Evolutionary conservation across 2,329 filamentous ascomycete species (phyloP), one percentile per base, ranked within the genome.

Genomic region (Rasamsonia emersonii): DNA sequence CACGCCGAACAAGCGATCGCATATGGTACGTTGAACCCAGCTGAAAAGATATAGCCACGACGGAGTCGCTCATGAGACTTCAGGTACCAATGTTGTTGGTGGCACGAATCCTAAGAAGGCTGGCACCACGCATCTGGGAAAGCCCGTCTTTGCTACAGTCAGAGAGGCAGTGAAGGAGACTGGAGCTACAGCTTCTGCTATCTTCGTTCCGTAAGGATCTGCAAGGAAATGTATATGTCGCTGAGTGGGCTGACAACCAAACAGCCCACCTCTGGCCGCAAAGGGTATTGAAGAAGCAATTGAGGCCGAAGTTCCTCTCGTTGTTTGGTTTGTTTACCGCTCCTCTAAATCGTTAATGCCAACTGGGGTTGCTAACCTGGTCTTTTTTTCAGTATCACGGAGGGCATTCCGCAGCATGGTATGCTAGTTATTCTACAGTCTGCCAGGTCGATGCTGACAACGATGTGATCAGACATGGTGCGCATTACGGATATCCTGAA

Each of bases 101-200:
- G 91, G 91, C 59, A 96, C 89, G 57, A 96, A 96, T 72, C 91
- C 91, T 59, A 96, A 94, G 76, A 98, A 98, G 73, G 91, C 91
- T 46, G 91, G 91, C 56, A 68, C 76, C 53, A 80, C 77, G 59
- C 91, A 98, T 66, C 78, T 98, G 42, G 86, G 79, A 59, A 82
- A 82, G 49, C 91, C 91, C 38, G 91, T 98, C 55, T 98, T 96
- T 67, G 83, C 77, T 53, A 89, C 75, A 51, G 91, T 98, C 49
- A 67, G 68, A 49, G 86, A 98, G 34, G 91, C 84, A 43, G 77
- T 93, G 45, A 91, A 88, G 73, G 69, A 86, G 66, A 93, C 86
- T 31, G 85, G 86, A 56, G 89, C 91, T 44, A 88, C 75, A 45
- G 89, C 91, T 45, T 93, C 86, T 32, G 88, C 86, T 49, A 86